Evolutionary conservation across 1,284 basidiomycete genomes (phyloP).

Genomic region (Trametes sp.): DNA sequence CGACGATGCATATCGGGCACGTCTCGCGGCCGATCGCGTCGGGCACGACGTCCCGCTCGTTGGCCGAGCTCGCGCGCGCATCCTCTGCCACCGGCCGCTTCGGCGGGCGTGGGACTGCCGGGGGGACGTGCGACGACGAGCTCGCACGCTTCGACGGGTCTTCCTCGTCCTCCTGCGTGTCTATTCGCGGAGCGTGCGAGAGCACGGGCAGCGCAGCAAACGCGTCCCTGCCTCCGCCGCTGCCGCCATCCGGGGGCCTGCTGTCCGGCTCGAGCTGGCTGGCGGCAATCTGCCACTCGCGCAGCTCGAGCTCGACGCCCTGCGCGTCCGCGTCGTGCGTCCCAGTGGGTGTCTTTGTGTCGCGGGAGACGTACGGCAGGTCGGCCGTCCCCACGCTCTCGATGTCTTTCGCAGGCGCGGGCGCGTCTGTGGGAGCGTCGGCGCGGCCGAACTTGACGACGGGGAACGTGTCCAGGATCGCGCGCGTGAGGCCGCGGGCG

Average conservation of each 20-base stretch:
- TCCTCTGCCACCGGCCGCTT: constrained; percentile 10
- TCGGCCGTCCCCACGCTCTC: constrained; percentile 35
- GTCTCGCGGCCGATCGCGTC: constrained; percentile 80
- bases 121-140: constrained; percentile 26
- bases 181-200: constrained; percentile 2
- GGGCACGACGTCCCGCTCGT: constrained; percentile 56
- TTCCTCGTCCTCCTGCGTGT: constrained; percentile 5
- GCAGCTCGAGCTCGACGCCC: constrained; percentile 28
- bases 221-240: not conserved
- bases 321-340: constrained; percentile 1
- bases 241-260: not conserved
- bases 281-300: constrained; percentile 23
- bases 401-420: constrained; percentile 42
- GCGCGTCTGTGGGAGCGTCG: constrained; percentile 20
- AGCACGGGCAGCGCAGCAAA: constrained; percentile 5
- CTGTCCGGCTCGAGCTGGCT: constrained; percentile 14
- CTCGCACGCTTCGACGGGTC: constrained; percentile 21
- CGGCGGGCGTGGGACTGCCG: constrained; percentile 26
- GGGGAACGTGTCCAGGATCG: constrained; percentile 94
- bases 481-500: constrained; percentile 82
- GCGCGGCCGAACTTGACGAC: constrained; percentile 80
- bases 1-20: constrained; percentile 93
- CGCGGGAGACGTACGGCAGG: not conserved
- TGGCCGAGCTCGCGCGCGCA: not conserved
- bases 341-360: not conserved